Percentiles rank a stretch among this genome's conserved stretches.
Evolutionary conservation across 2,329 filamentous ascomycete species (phyloP).

Genomic region (Boeremia lycopersici): DNA sequence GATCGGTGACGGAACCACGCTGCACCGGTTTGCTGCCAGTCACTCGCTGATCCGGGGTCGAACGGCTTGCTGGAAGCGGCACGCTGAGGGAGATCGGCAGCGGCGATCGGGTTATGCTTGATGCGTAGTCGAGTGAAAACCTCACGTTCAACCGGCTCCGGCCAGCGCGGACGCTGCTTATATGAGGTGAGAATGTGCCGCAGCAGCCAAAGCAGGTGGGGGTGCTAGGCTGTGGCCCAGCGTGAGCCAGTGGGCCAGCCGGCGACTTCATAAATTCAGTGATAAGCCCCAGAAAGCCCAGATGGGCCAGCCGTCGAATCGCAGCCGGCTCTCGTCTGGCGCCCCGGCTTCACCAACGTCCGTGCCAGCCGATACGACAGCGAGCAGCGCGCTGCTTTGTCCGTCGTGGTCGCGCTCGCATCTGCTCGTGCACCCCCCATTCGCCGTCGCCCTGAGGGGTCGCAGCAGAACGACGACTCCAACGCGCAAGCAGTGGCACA

Average conservation of each 20-base stretch:
- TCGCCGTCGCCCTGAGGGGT: slow-evolving; percentile 1
- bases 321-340: slow-evolving; percentile 5
- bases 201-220: slow-evolving; percentile 13
- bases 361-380: neutral
- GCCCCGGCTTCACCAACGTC: slow-evolving; percentile 2
- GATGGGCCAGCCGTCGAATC: slow-evolving; percentile 10
- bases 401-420: neutral
- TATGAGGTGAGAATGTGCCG: slow-evolving; percentile 11
- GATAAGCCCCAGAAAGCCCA: slow-evolving; percentile 17
- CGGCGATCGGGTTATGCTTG: slow-evolving; percentile 17
- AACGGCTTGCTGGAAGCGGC: neutral
- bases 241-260: slow-evolving; percentile 62
- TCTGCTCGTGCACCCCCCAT: slow-evolving; percentile 1
- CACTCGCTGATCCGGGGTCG: slow-evolving; percentile 13
- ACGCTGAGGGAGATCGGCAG: slow-evolving; percentile 14
- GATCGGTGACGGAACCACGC: slow-evolving; percentile 18
- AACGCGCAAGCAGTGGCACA: slow-evolving; percentile 23
- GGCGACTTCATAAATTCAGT: slow-evolving; percentile 39
- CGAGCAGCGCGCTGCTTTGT: slow-evolving; percentile 4
- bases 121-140: slow-evolving; percentile 10
- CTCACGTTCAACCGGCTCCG: neutral
- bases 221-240: slow-evolving; percentile 54
- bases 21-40: slow-evolving; percentile 2
- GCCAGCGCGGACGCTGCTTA: slow-evolving; percentile 10
- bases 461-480: slow-evolving; percentile 4